These are phyloP conservation scores for Nicotiana noctiflora DNA, from an alignment of 257 asterid species.

Conservation along the genomic window DNA sequence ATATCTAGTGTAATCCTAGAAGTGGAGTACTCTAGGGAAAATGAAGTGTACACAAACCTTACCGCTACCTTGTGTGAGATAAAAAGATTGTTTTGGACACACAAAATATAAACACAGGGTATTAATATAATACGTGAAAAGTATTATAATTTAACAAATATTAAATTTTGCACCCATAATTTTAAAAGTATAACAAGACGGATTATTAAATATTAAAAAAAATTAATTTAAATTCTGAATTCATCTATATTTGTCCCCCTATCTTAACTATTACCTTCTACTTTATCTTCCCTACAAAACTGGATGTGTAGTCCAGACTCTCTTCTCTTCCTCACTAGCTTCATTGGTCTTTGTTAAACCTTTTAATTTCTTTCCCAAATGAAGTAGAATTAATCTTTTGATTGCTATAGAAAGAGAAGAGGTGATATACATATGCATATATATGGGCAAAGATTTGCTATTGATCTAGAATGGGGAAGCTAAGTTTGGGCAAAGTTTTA, in stretches of 20 bases:
- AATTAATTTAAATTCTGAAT: neutral
- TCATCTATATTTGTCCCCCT: neutral
- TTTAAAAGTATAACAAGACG: no score
- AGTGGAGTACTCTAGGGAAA: no score
- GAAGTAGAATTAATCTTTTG: neutral
- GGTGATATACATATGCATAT: no score
- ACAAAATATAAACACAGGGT: neutral
- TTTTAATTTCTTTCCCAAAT: neutral
- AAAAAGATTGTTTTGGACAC: no score
- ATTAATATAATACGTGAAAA: neutral
- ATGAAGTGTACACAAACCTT: no score
- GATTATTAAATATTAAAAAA: neutral
- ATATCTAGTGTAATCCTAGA: no score
- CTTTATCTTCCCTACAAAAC: constrained; percentile 1
- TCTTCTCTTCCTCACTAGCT: neutral
- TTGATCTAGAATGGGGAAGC: constrained; percentile 31
- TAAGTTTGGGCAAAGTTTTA: constrained; percentile 30
- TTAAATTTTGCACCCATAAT: no score
- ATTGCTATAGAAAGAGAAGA: no score
- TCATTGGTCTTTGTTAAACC: neutral
- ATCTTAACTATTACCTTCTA: neutral
- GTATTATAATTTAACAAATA: no score
- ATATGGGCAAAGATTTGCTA: neutral
- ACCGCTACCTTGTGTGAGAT: no score
- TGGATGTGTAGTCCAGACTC: neutral